Base-by-base conservation (phyloP, 2,329 filamentous ascomycete species). In the Dissoconium aciculare region DNA sequence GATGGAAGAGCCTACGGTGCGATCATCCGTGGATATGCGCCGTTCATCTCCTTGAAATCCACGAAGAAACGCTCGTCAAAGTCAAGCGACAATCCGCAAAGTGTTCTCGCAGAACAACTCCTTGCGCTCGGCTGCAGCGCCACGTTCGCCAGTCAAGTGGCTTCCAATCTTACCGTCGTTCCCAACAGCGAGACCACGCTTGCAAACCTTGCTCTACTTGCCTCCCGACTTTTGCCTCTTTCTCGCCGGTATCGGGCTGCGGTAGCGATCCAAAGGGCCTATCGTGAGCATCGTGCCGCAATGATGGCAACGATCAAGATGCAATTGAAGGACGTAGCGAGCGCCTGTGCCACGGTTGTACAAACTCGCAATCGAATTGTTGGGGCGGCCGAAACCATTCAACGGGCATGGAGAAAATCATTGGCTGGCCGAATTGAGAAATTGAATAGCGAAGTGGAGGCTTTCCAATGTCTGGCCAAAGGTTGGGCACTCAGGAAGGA, bases 171-270 rank as follows among this genome's bases (percentile, higher is more conserved):
- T n/a, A 8, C 19, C 8, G 8, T 23, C 19, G 60, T 73, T 14
- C 66, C 69, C 9, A 62, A 65, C 33, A 55, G 55, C 15, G 61
- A 66, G 40, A 72, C 70, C 38, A 69, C 66, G 0, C 47, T 72
- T 15, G 62, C 66, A 2, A 62, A 66, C 3, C 61, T 76, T 5
- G 60, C 69, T 3, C 74, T 74, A 46, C 60, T 76, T 4, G 69
- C 68, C 25, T 71, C 67, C 3, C 61, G 70, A 24, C 53, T 75
- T 1, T 54, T 75, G 3, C 60, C 64, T 0, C 57, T 68, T 4
- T 60, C 62, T 1, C 57, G 57, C 33, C 53, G 52, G 9, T 54
- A 60, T 34, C 60, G 63, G 26, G 70, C 70, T 2, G 68, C 69
- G 1, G 46, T 54, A 2, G 55, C 55, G 0, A 59, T 76, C 11